Evolutionary conservation across 148 eudicot species (phyloP).

Genomic region (Rhododendron molle): DNA sequence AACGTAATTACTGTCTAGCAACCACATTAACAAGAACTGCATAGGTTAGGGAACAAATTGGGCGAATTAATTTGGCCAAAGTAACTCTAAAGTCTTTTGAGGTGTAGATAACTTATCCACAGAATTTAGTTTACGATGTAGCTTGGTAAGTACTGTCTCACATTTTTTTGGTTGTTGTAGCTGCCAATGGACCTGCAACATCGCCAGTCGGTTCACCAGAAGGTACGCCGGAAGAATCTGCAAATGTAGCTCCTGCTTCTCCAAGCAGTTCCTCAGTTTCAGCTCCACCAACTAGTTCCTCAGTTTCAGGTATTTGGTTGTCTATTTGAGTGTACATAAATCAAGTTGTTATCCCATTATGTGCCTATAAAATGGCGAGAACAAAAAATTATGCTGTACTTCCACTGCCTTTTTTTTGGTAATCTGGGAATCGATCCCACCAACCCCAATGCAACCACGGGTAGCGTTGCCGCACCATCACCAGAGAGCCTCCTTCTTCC

Average conservation of each 20-base stretch:
- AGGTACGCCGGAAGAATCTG: neutral
- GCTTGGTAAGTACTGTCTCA: neutral
- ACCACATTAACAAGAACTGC: no score
- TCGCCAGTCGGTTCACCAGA: neutral
- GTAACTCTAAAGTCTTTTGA: neutral
- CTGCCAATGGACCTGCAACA: neutral
- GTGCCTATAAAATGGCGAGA: neutral
- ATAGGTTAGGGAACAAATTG: neutral
- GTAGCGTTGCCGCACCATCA: no score
- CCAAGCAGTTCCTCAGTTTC: conserved; percentile 19
- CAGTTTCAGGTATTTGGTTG: neutral
- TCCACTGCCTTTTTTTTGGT: neutral
- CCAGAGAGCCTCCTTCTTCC: no score
- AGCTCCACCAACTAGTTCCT: conserved; percentile 1
- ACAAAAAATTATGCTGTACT: neutral
- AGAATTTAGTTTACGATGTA: neutral
- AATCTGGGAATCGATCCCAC: no score
- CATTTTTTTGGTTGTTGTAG: neutral
- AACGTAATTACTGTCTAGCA: no score
- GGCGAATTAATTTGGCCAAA: neutral
- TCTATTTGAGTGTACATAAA: neutral
- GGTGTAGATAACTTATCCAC: neutral
- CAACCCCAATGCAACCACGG: no score
- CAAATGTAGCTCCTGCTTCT: conserved; percentile 8
- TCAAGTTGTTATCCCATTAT: neutral